Evolutionary conservation across 768 basidiomycete genomes (phyloP).

Genomic region (Neoboletus subvelutipes): DNA sequence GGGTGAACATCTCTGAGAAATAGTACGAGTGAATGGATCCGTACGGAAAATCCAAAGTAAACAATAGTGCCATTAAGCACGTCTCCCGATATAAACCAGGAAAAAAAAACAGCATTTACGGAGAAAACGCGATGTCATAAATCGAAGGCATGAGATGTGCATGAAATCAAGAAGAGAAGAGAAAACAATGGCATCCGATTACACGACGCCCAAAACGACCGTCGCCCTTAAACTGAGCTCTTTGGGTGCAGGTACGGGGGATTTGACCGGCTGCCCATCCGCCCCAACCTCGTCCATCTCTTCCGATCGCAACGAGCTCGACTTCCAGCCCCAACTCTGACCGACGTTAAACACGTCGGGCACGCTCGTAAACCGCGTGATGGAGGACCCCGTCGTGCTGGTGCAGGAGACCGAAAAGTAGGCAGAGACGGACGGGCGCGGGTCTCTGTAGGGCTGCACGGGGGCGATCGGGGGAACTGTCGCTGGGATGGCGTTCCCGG

Average conservation of each 20-base stretch:
- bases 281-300: constrained; percentile 44
- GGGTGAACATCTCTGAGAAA: background rate
- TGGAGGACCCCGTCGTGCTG: constrained; percentile 74
- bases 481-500: constrained; percentile 33
- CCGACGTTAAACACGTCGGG: constrained; percentile 83
- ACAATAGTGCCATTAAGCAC: background rate
- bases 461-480: constrained; percentile 51
- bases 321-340: constrained; percentile 96
- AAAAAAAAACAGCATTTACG: background rate
- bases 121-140: background rate
- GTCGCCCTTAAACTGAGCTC: constrained; percentile 75
- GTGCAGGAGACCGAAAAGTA: constrained; percentile 86
- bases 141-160: constrained; percentile 7
- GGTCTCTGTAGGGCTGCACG: constrained; percentile 72
- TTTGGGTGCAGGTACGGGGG: constrained; percentile 30
- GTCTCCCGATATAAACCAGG: background rate
- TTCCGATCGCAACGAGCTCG: constrained; percentile 51
- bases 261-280: constrained; percentile 32
- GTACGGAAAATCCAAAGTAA: background rate
- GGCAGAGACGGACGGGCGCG: constrained; percentile 65
- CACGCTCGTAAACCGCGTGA: constrained; percentile 81
- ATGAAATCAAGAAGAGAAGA: background rate
- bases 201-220: constrained; percentile 76
- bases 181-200: background rate
- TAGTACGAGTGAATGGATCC: background rate